Percentiles rank a stretch among this genome's conserved stretches.
These are phyloP conservation scores for Hypomyces perniciosus DNA, from an alignment of 2,329 filamentous ascomycete species.

Conservation along the genomic window DNA sequence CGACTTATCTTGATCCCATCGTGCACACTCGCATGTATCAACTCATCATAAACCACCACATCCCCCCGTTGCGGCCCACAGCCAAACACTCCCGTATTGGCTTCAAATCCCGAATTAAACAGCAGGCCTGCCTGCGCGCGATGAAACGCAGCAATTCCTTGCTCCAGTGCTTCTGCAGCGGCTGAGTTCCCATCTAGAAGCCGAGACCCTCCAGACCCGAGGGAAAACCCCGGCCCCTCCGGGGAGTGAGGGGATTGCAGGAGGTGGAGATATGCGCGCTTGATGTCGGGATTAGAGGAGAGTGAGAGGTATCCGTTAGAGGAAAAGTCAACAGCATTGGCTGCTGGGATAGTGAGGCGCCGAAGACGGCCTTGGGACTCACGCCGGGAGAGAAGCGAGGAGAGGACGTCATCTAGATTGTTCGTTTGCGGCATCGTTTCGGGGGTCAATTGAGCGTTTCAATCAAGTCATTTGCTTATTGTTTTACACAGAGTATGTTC, in stretches of 20 bases:
- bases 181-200: slow-evolving; percentile 46
- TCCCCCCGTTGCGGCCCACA: slow-evolving; percentile 56
- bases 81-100: slow-evolving; percentile 58
- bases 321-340: slow-evolving; percentile 67
- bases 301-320: slow-evolving; percentile 79
- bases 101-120: slow-evolving; percentile 59
- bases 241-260: slow-evolving; percentile 21
- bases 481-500: too few species aligned
- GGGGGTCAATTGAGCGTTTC: not conserved
- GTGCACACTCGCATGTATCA: slow-evolving; percentile 72
- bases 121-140: slow-evolving; percentile 39
- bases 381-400: slow-evolving; percentile 23
- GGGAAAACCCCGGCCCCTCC: slow-evolving; percentile 11
- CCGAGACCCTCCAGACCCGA: slow-evolving; percentile 49
- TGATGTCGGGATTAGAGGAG: slow-evolving; percentile 43
- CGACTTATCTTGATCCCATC: slow-evolving; percentile 67
- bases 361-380: slow-evolving; percentile 34
- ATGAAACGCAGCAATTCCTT: slow-evolving; percentile 43
- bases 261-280: slow-evolving; percentile 56
- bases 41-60: slow-evolving; percentile 64
- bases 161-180: slow-evolving; percentile 40
- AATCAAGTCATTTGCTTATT: not conserved
- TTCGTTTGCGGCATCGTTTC: not conserved
- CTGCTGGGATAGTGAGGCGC: slow-evolving; percentile 51
- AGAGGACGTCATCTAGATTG: slow-evolving; percentile 25